Percentiles rank a stretch among this genome's conserved stretches.
Conservation (phyloP, 257 asterid genomes). For the Solanum etuberosum region DNA sequence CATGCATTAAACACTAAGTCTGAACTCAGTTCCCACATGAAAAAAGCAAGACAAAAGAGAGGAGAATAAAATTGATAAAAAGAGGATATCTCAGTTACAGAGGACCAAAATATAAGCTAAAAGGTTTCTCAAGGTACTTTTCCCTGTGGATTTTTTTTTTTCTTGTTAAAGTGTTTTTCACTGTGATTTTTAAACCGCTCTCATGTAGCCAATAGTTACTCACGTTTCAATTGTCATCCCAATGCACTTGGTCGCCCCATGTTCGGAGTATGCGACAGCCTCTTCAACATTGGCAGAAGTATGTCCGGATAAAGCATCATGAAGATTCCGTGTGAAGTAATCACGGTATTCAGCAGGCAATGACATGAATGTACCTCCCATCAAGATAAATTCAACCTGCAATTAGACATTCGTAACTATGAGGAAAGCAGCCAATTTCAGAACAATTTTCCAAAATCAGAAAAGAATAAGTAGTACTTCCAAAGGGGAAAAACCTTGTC, state of each 20-base stretch:
- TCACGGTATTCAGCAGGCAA: constrained; percentile 95
- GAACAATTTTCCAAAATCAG: neutral
- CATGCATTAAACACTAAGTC: neutral
- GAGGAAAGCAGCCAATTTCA: neutral
- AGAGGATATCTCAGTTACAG: neutral
- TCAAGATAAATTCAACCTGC: constrained; percentile 95
- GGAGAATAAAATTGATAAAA: neutral
- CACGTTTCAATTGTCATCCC: constrained; percentile 99
- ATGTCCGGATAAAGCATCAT: constrained; percentile 97
- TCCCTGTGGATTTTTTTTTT: neutral
- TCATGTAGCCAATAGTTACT: constrained; percentile 9
- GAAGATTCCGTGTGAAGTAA: constrained; percentile 81
- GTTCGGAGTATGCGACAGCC: constrained; percentile 95
- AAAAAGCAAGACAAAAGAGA: neutral
- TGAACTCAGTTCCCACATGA: neutral
- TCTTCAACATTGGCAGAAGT: constrained; percentile 96
- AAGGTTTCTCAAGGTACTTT: neutral
- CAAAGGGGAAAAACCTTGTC: constrained; percentile 62
- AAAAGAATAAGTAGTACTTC: constrained; percentile 2
- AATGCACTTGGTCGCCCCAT: constrained; percentile 83
- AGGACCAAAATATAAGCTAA: neutral
- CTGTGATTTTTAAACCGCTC: neutral
- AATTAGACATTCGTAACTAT: constrained; percentile 5
- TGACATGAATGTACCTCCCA: constrained; percentile 99
- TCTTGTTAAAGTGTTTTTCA: neutral